These are phyloP conservation scores for Penicillium sp. DNA, from an alignment of 2,329 filamentous ascomycete species.

Conservation along the genomic window DNA sequence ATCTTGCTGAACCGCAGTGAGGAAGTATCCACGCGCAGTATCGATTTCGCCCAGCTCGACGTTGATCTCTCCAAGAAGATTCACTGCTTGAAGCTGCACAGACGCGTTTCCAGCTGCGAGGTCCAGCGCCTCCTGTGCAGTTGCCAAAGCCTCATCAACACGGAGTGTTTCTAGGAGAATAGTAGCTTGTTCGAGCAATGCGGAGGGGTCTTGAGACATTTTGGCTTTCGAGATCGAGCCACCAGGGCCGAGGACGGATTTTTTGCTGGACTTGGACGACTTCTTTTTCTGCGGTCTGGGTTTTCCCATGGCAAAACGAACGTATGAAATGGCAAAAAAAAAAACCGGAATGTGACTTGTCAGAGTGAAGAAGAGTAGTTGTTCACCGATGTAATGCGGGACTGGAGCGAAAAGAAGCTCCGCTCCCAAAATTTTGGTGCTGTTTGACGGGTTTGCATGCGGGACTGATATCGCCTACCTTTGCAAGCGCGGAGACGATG, in stretches of 20 bases:
- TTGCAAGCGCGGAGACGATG: conserved; percentile 10
- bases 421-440: conserved; percentile 28
- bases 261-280: conserved; percentile 40
- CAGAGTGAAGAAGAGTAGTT: conserved; percentile 3
- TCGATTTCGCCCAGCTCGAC: conserved; percentile 81
- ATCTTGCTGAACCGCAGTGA: conserved; percentile 72
- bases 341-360: not conserved
- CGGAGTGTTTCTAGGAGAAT: conserved; percentile 58
- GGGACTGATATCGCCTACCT: conserved; percentile 28
- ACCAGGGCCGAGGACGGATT: conserved; percentile 44
- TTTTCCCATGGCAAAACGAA: conserved; percentile 48
- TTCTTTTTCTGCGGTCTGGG: conserved; percentile 51
- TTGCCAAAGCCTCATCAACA: conserved; percentile 55
- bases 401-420: conserved; percentile 23
- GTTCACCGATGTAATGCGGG: conserved; percentile 6
- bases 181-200: conserved; percentile 57
- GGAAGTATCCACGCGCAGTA: conserved; percentile 68
- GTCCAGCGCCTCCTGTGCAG: conserved; percentile 54
- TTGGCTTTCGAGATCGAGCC: conserved; percentile 41
- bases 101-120: conserved; percentile 33
- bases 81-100: conserved; percentile 59
- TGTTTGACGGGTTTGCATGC: conserved; percentile 45
- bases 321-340: not conserved
- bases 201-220: conserved; percentile 51
- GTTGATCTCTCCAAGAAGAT: conserved; percentile 75